Evolutionary conservation across 345 rosid genomes (phyloP), one percentile per base, ranked within the genome.

Genomic region (Lepidium aucheri): DNA sequence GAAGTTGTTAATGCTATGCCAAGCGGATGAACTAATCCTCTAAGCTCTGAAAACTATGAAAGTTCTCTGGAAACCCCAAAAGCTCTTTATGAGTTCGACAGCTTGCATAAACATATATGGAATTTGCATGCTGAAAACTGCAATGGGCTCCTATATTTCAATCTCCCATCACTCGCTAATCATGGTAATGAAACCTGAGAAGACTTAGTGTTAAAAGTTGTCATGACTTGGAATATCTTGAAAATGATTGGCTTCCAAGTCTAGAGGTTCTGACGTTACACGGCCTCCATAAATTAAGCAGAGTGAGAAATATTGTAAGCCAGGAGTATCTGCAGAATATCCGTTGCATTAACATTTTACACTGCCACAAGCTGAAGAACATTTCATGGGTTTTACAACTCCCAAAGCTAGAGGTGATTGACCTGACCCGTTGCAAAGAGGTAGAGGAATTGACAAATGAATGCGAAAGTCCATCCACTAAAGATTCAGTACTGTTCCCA

Each of bases 231-330:
- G 60, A 74, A 60, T 76, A 72, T 66, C 60, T 83, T 52, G 77
- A 80, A 46, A 56, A 42, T 4, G 70, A 59, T n/a, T 80, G 87
- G 83, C 63, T 83, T 35, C 78, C 76, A 44, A 76, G 67, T 42
- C 67, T 83, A 76, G 81, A 83, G 76, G 80, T 78, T 69, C 72
- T 78, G 38, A 76, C 83, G 11, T 60, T 83, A 77, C 74, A 80
- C 9, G 76, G 84, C 70, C 81, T 78, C 26, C 78, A 69, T 15
- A 78, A 60, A 34, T 11, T 80, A 63, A 68, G 39, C 55, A 70
- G 60, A 10, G 78, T 82, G 38, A 60, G 60, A 71, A 68, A 56
- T 56, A 38, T 78, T 30, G 54, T 70, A 40, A 69, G 57, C 22
- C 51, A 44, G 65, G 55, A 68, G 16, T 71, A 77, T 63, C 74